These are phyloP conservation scores for Zygosaccharomyces siamensis DNA, from an alignment of 805 yeast genomes.

Conservation along the genomic window DNA sequence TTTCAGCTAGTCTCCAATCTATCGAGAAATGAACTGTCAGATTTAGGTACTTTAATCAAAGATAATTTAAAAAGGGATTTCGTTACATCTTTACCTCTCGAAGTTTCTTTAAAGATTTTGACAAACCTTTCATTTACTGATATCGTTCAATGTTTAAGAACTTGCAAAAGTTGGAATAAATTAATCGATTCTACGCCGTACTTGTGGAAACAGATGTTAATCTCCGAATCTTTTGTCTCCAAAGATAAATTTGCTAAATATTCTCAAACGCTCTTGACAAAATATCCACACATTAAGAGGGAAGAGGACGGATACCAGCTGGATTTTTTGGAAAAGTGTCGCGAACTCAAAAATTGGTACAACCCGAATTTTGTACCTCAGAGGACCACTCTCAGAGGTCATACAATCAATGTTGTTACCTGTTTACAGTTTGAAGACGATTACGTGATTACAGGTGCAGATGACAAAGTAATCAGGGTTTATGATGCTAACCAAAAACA, in stretches of 20 bases:
- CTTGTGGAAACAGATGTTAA: conserved; percentile 66
- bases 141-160: conserved; percentile 55
- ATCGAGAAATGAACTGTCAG: conserved; percentile 31
- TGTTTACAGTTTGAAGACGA: conserved; percentile 91
- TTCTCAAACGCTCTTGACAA: conserved; percentile 17
- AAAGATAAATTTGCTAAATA: conserved; percentile 42
- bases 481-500: conserved; percentile 73
- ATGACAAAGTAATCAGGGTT: conserved; percentile 75
- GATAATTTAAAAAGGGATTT: conserved; percentile 64
- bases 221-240: conserved; percentile 56
- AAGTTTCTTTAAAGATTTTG: conserved; percentile 62
- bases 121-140: conserved; percentile 58
- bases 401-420: conserved; percentile 81
- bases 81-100: conserved; percentile 64
- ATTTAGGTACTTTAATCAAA: conserved; percentile 28
- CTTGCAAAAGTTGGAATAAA: conserved; percentile 64
- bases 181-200: conserved; percentile 55
- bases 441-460: conserved; percentile 87
- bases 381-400: conserved; percentile 61
- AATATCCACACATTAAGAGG: conserved; percentile 28
- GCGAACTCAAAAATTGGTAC: conserved; percentile 74
- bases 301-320: conserved; percentile 38
- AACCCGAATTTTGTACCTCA: conserved; percentile 64
- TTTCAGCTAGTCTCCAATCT: conserved; percentile 27
- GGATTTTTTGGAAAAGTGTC: conserved; percentile 46